These are phyloP conservation scores for Leccinum longicurvipes DNA, from an alignment of 768 basidiomycete species.

Conservation along the genomic window DNA sequence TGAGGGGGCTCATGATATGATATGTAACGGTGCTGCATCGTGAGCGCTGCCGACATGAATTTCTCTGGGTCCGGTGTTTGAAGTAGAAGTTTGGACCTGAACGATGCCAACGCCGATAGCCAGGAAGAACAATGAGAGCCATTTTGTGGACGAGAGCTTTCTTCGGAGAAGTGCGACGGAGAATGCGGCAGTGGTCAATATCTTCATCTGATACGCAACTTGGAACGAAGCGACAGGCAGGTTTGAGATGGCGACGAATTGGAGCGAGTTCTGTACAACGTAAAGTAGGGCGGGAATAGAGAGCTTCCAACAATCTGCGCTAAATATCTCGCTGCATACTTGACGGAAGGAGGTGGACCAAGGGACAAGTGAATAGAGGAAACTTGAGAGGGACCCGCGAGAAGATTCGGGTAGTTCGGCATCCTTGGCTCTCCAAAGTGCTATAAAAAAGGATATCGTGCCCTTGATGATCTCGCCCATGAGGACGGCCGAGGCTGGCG, in stretches of 20 bases:
- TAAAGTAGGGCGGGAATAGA: constrained; percentile 96
- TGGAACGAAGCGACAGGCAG: constrained; percentile 97
- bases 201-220: constrained; percentile 98
- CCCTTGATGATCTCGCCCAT: constrained; percentile 95
- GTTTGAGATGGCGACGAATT: constrained; percentile 95
- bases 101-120: constrained; percentile 93
- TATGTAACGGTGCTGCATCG: constrained; percentile 57
- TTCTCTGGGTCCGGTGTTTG: constrained; percentile 29
- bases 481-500: constrained; percentile 90
- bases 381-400: constrained; percentile 38
- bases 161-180: constrained; percentile 81
- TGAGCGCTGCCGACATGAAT: constrained; percentile 64
- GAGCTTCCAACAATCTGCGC: constrained; percentile 94
- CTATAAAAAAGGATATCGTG: constrained; percentile 85
- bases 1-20: too few relatives aligned
- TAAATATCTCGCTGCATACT: constrained; percentile 74
- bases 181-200: constrained; percentile 92
- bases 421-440: constrained; percentile 53
- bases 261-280: constrained; percentile 93
- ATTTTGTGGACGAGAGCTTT: constrained; percentile 69
- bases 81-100: constrained; percentile 75
- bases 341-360: constrained; percentile 50
- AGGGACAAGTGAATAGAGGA: constrained; percentile 39
- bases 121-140: constrained; percentile 84
- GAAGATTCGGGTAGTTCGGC: constrained; percentile 39